Base-by-base conservation (phyloP, 208 protist genomes). In the Leishmania amazonensis region DNA sequence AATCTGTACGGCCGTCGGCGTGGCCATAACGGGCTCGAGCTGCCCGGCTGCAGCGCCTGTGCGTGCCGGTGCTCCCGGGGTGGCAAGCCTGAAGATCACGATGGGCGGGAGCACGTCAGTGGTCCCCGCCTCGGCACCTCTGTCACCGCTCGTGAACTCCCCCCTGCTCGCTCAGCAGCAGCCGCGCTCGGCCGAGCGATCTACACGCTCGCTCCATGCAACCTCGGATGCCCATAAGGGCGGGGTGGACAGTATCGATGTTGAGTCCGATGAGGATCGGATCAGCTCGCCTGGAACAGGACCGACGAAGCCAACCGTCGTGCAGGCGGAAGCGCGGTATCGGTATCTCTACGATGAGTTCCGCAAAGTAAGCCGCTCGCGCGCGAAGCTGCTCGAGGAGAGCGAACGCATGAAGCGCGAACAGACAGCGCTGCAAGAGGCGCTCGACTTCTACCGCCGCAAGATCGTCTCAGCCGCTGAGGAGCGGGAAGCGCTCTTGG, bases 271-370 rank as follows among this genome's bases (percentile, higher is more conserved):
- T 15, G 70, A 76, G 53, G n/a, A 76, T 28, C 31, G 6, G 28
- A 67, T 53, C 42, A 45, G 31, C n/a, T 58, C 49, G 58, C 51
- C 53, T 40, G 54, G 53, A 57, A 21, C 11, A 7, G 49, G 49
- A 47, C 58, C 24, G 53, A 35, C 53, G 68, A 84, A 84, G 75
- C 75, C 80, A 21, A 85, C 82, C 8, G 49, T 81, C 24, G 75
- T 40, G 64, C 71, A 88, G 31, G 85, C 85, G 24, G 84, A 90
- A 80, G 85, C 75, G 45, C 87, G 87, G 5, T 90, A 90, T 54
- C 73, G 76, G 49, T 79, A 90, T 74, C 81, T 90, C n/a, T 86
- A 84, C 79, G 84, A 87, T 57, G 87, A 90, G 78, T 86, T 83
- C 76, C 80, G 73, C 13, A 90, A 90, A 74, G 9, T 80, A 57